Evolutionary conservation across 2,329 filamentous ascomycete species (phyloP).

Genomic region (Pestalotiopsis sp.): DNA sequence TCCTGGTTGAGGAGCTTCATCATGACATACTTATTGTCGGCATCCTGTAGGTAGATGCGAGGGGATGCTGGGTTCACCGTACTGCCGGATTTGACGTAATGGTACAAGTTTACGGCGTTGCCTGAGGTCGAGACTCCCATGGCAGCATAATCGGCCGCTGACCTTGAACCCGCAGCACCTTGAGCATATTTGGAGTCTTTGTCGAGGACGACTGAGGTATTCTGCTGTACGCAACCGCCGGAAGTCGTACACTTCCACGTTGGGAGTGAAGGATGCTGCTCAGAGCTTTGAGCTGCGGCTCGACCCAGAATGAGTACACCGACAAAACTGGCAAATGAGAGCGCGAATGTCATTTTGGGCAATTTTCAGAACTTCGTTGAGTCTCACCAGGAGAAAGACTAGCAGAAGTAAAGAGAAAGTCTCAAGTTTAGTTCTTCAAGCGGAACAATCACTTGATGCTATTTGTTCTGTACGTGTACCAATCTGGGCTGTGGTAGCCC

Average conservation of each 20-base stretch:
- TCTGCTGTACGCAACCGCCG: conserved; percentile 48
- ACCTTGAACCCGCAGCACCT: conserved; percentile 39
- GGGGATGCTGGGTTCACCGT: conserved; percentile 22
- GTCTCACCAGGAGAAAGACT: not conserved
- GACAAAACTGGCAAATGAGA: not conserved
- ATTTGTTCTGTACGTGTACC: not conserved
- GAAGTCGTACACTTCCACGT: conserved; percentile 53
- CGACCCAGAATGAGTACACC: not conserved
- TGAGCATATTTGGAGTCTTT: conserved; percentile 43
- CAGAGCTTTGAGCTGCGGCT: not conserved
- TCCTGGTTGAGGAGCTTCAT: conserved; percentile 62
- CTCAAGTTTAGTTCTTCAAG: no score
- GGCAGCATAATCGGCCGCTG: conserved; percentile 48
- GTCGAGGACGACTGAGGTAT: conserved; percentile 56
- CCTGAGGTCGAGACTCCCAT: conserved; percentile 26
- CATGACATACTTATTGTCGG: conserved; percentile 57
- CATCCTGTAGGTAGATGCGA: conserved; percentile 60
- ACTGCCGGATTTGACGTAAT: not conserved
- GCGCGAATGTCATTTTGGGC: not conserved
- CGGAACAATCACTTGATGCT: no score
- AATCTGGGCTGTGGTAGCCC: not conserved
- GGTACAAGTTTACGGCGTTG: not conserved
- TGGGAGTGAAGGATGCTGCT: conserved; percentile 47
- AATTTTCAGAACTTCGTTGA: no score
- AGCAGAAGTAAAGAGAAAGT: not conserved